Evolutionary conservation across 495 filamentous ascomycete genomes (phyloP).

Genomic region (Aspergillus panamensis): DNA sequence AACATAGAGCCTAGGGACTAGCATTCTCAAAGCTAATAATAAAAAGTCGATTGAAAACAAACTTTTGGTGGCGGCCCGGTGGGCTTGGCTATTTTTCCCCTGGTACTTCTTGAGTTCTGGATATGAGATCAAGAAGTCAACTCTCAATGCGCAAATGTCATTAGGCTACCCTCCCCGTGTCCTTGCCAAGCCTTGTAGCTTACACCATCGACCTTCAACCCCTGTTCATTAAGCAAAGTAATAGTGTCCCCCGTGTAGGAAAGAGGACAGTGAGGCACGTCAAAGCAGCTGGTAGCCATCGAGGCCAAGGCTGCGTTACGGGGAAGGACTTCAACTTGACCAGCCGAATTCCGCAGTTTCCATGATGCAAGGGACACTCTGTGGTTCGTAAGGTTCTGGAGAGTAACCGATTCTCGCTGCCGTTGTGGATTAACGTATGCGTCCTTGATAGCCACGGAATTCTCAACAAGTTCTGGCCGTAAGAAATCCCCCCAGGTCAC

Average conservation of each 20-base stretch:
- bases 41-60: no score
- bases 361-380: slow-evolving; percentile 15
- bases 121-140: neutral
- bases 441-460: slow-evolving; percentile 3
- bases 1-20: no score
- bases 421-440: neutral
- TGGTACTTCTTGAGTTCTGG: neutral
- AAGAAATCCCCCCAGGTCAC: slow-evolving; percentile 5
- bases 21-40: no score
- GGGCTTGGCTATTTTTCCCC: no score
- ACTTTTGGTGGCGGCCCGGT: no score
- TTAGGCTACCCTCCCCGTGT: neutral
- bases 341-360: slow-evolving; percentile 18
- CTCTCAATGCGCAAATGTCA: slow-evolving; percentile 2
- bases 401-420: slow-evolving; percentile 13
- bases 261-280: slow-evolving; percentile 10
- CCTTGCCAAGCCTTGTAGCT: slow-evolving; percentile 11
- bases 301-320: slow-evolving; percentile 6
- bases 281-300: slow-evolving; percentile 2
- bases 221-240: slow-evolving; percentile 20
- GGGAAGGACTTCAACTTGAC: slow-evolving; percentile 15
- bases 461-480: neutral
- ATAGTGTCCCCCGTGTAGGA: slow-evolving; percentile 17
- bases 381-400: slow-evolving; percentile 16
- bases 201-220: slow-evolving; percentile 24